Evolutionary conservation across 1,284 basidiomycete species (phyloP).

Genomic region (Golubevia pallescens): DNA sequence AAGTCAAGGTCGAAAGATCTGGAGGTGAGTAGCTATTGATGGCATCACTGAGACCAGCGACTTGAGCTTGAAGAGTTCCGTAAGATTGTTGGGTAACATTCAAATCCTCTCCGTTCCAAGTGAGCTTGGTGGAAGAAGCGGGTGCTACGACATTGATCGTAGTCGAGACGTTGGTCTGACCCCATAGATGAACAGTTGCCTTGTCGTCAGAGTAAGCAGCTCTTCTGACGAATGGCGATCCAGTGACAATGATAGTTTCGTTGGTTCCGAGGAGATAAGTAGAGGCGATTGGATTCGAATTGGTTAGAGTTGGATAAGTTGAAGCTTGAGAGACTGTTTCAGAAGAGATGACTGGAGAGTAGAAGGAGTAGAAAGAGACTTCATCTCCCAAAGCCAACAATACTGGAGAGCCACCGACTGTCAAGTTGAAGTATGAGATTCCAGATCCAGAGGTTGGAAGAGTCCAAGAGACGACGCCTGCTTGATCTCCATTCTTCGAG

Average conservation of each 20-base stretch:
- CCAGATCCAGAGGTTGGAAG: too few relatives aligned
- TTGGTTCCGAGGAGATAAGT: constrained; percentile 3
- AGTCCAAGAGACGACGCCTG: too few relatives aligned
- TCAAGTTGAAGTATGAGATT: too few relatives aligned
- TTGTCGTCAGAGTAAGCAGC: constrained; percentile 2
- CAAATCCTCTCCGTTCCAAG: constrained; percentile 12
- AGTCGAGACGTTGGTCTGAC: constrained; percentile 9
- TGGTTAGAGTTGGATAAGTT: not conserved
- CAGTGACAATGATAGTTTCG: constrained; percentile 1
- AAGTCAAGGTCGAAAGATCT: constrained; percentile 1
- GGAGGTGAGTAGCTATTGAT: constrained; percentile 5
- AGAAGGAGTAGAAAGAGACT: too few relatives aligned
- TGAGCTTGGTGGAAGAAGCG: constrained; percentile 2
- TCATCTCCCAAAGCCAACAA: too few relatives aligned
- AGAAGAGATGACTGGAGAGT: not conserved
- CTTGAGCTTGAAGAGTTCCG: constrained; percentile 8
- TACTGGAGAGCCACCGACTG: too few relatives aligned
- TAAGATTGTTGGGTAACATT: constrained; percentile 1
- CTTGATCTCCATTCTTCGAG: too few relatives aligned
- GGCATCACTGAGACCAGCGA: not conserved
- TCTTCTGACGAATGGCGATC: constrained; percentile 2
- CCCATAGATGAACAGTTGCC: constrained; percentile 5
- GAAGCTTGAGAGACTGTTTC: not conserved
- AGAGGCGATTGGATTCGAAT: not conserved
- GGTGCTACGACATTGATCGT: constrained; percentile 10